phyloP scores from a whole-genome alignment of 1,139 yeast genomes.

The Pichia sp. region DNA sequence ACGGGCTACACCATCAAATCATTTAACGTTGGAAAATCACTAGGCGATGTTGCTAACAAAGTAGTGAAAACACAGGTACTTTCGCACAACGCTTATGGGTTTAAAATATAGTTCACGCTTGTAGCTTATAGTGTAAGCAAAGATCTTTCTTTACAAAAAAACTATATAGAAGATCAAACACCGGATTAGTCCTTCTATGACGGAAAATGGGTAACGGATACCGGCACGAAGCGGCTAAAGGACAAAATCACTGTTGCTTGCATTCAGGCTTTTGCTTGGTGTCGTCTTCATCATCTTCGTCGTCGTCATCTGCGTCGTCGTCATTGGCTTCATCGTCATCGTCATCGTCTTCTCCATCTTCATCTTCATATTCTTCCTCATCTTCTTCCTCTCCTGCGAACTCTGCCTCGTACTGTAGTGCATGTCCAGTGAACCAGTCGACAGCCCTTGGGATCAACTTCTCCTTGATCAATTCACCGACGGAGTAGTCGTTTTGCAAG shows the following conservation, averaged over 20 bases:
- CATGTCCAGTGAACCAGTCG: slow-evolving; percentile 98
- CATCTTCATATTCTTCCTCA: slow-evolving; percentile 36
- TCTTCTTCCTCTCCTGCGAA: slow-evolving; percentile 42
- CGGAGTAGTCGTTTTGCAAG: slow-evolving; percentile 87
- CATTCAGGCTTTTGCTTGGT: slow-evolving; percentile 17
- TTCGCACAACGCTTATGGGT: neutral
- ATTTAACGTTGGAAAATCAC: neutral
- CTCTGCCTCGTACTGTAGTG: slow-evolving; percentile 62
- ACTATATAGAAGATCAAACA: neutral
- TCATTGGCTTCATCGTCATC: slow-evolving; percentile 38
- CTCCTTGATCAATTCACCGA: slow-evolving; percentile 96
- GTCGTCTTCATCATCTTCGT: slow-evolving; percentile 8
- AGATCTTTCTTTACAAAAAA: neutral
- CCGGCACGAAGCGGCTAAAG: too few species aligned
- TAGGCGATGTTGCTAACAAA: neutral
- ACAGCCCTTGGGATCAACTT: slow-evolving; percentile 92
- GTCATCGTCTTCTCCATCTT: slow-evolving; percentile 34
- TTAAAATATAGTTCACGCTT: neutral
- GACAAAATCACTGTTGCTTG: slow-evolving; percentile 16
- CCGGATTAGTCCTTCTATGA: neutral
- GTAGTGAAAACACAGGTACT: neutral
- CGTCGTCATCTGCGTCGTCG: slow-evolving; percentile 37
- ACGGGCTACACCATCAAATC: neutral
- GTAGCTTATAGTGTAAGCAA: neutral
- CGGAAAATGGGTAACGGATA: neutral